phyloP scores from a whole-genome alignment of 192 early-diverging fungal genomes.

The Chytriomyces sp. region DNA sequence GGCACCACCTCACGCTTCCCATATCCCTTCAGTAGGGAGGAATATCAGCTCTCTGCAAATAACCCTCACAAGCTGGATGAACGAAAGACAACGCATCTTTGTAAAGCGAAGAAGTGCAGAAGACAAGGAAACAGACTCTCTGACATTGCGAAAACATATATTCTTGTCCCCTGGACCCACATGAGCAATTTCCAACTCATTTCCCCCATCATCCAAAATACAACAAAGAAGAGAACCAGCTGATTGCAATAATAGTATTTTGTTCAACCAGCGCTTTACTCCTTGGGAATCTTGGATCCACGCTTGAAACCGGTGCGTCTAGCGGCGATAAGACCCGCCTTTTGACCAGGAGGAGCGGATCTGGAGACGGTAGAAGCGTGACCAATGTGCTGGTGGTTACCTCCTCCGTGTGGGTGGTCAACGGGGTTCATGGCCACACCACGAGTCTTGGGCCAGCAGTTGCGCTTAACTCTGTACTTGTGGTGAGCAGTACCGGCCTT shows the following conservation, averaged over 20 bases:
- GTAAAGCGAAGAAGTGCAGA: too few species aligned
- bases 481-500: constrained; percentile 99
- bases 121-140: too few species aligned
- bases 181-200: too few species aligned
- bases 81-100: too few species aligned
- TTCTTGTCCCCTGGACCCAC: too few species aligned
- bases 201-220: too few species aligned
- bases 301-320: constrained; percentile 98
- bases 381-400: constrained; percentile 99
- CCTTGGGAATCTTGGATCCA: constrained; percentile 96
- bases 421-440: constrained; percentile 99
- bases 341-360: constrained; percentile 94
- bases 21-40: too few species aligned
- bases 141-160: not conserved
- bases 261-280: constrained; percentile 18
- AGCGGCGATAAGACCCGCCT: constrained; percentile 90
- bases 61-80: too few species aligned
- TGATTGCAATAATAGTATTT: too few species aligned
- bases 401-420: constrained; percentile 95
- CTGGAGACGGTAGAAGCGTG: constrained; percentile 97
- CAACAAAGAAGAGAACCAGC: too few species aligned
- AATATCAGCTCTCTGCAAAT: too few species aligned
- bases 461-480: constrained; percentile 99
- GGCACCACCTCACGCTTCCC: too few species aligned
- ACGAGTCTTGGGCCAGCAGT: constrained; percentile 99